phyloP scores from a whole-genome alignment of 108 stramenopile genomes.

The Discostella pseudostelligera region DNA sequence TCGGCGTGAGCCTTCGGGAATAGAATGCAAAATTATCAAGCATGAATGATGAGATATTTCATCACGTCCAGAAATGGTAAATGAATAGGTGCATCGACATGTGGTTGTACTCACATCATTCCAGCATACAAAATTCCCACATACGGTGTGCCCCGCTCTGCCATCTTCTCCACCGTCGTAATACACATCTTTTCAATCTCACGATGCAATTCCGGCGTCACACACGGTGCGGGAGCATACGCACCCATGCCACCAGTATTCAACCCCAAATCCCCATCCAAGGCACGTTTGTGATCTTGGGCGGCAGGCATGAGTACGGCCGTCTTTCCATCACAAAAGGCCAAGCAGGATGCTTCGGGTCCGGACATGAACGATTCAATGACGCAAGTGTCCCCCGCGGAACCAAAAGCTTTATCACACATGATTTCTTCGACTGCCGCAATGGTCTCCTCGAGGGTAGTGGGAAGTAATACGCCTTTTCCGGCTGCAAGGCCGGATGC shows the following conservation, averaged over 20 bases:
- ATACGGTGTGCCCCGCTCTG: constrained; percentile 93
- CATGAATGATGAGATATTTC: not conserved
- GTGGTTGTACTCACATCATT: constrained; percentile 84
- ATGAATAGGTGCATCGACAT: not conserved
- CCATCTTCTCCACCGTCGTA: constrained; percentile 93
- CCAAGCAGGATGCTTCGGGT: constrained; percentile 96
- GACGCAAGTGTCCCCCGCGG: constrained; percentile 95
- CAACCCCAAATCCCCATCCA: constrained; percentile 94
- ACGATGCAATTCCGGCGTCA: constrained; percentile 84
- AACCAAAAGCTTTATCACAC: constrained; percentile 91
- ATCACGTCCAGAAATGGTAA: not conserved
- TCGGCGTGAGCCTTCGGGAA: constrained; percentile 68
- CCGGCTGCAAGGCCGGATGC: constrained; percentile 98
- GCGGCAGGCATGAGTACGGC: constrained; percentile 89
- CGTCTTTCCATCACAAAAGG: constrained; percentile 96
- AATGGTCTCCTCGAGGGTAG: constrained; percentile 88
- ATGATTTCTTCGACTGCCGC: constrained; percentile 92
- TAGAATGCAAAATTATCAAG: constrained; percentile 1
- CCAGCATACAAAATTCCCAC: constrained; percentile 97
- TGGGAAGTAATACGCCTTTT: constrained; percentile 97
- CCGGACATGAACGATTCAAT: constrained; percentile 97
- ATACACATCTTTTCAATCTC: constrained; percentile 91
- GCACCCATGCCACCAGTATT: constrained; percentile 99
- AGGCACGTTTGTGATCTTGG: constrained; percentile 98
- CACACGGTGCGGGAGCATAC: constrained; percentile 96